Evolutionary conservation across 495 filamentous ascomycete genomes (phyloP), one percentile per base, ranked within the genome.

Genomic region (Hyphodiscus hymeniophilus): DNA sequence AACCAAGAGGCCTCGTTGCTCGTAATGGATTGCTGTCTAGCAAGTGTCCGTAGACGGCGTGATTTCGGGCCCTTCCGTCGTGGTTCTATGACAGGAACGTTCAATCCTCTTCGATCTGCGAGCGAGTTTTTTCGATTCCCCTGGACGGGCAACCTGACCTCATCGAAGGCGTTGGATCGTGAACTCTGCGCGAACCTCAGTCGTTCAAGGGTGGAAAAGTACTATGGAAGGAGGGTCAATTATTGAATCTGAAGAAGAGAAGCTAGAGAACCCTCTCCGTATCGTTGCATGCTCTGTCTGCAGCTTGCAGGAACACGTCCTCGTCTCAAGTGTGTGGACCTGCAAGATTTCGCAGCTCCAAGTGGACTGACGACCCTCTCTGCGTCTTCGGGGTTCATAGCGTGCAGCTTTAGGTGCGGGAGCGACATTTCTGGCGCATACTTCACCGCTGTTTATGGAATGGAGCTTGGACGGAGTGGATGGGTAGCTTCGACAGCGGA

Each of bases 1-100:
- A 81, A 87, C 71, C 82, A 91, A 60, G 78, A 74, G 41, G 78
- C 80, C 57, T 89, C 82, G n/a, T 46, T 51, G 32, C 26, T 48
- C 32, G 56, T 52, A 8, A 56, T 23, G n/a, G 59, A 54, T 28
- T 42, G 35, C 31, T 48, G 50, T 42, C 58, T 47, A 48, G 34
- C 30, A 39, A 55, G 49, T 35, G 56, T 56, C 11, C 52, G 50
- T 20, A 51, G 23, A 16, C 47, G 50, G 13, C 47, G 50, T 35
- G 55, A 58, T 12, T 56, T 35, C 26, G 42, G 50, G 17, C 60
- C 15, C 51, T 61, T 57, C 15, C 48, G 43, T 54, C 57, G 42
- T 34, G 38, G 52, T 36, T 54, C 46, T 15, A 47, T 57, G 46
- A 58, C 42, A 13, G 43, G 28, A 16, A 59, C n/a, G 18, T 45